Evolutionary conservation across 2,329 filamentous ascomycete species (phyloP).

Genomic region (Calonectria pteridis): DNA sequence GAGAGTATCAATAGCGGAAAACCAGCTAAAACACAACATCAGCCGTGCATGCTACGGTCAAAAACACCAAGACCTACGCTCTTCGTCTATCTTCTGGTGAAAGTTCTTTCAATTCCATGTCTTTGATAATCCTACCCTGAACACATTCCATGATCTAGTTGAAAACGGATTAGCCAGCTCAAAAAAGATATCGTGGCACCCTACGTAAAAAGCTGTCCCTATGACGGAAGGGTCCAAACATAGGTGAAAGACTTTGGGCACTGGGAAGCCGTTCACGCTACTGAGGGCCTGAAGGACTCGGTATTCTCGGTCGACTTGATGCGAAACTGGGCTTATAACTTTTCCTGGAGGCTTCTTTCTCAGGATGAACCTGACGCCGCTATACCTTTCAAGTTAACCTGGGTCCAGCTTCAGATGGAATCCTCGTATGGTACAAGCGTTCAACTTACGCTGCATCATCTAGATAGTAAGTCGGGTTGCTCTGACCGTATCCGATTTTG

Average conservation of each 20-base stretch:
- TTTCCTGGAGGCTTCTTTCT: constrained; percentile 30
- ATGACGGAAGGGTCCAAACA: constrained; percentile 22
- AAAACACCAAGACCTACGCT: background rate
- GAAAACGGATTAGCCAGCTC: background rate
- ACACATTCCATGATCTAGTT: constrained; percentile 26
- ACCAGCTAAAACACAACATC: background rate
- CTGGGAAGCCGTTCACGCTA: constrained; percentile 20
- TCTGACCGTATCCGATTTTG: constrained; percentile 26
- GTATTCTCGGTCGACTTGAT: constrained; percentile 29
- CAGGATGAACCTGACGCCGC: constrained; percentile 19
- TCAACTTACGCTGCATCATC: constrained; percentile 14
- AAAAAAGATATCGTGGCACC: background rate
- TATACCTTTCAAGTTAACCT: background rate
- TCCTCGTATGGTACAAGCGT: no score
- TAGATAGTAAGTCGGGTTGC: constrained; percentile 24
- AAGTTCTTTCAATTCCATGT: constrained; percentile 2
- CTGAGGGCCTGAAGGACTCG: constrained; percentile 22
- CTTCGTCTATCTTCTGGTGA: constrained; percentile 14
- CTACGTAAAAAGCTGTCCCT: constrained; percentile 26
- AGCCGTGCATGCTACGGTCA: background rate
- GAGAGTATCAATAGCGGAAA: constrained; percentile 19
- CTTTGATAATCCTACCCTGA: constrained; percentile 24
- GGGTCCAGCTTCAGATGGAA: background rate
- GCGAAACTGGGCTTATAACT: constrained; percentile 18
- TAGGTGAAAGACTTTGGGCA: constrained; percentile 22